Evolutionary conservation across 192 early-diverging fungal genomes (phyloP), one percentile per base, ranked within the genome.

Genomic region (Coemansia aciculifera): DNA sequence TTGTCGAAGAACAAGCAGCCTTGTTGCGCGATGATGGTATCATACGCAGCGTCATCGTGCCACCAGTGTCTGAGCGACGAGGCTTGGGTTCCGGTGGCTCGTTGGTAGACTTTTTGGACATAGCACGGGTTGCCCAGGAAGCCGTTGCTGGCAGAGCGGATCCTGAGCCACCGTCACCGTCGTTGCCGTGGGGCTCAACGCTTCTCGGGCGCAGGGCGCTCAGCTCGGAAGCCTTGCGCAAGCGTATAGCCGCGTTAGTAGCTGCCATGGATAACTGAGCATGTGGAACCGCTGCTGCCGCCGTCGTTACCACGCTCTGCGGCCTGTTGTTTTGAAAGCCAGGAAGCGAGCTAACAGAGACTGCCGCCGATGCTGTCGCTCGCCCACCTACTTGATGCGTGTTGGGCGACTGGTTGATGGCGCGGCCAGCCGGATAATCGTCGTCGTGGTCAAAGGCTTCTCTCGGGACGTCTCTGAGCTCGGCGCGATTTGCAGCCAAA

Each of bases 401-500:
- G 27, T 32, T 48, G 13, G 66, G 73, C 36, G 73, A 74, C 15
- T 56, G 64, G 24, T 44, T 67, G 46, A 61, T 27, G 5, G 66
- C 61, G n/a, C 62, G 65, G 19, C 36, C 63, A 31, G 63, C 36
- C 3, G 54, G 13, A 11, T 43, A 59, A 19, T 75, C 67, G 12
- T 72, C 63, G 34, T 67, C 59, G 12, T 63, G 57, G 6, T 64
- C 63, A 51, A 49, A 67, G 6, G 57, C 31, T 3, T 67, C 66
- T 21, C 42, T 52, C 3, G 39, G 38, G 0, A 59, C 48, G 19
- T 46, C 40, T 21, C 40, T 63, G 59, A 63, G 40, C 42, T 40
- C 66, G 5, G 66, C 66, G 7, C 54, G 56, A 12, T 86, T 90
- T 15, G 86, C 84, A 7, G 90, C 90, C 23, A 95, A 72, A 66